These are phyloP conservation scores for Zalaria obscura DNA, from an alignment of 2,329 filamentous ascomycete genomes.

Conservation along the genomic window DNA sequence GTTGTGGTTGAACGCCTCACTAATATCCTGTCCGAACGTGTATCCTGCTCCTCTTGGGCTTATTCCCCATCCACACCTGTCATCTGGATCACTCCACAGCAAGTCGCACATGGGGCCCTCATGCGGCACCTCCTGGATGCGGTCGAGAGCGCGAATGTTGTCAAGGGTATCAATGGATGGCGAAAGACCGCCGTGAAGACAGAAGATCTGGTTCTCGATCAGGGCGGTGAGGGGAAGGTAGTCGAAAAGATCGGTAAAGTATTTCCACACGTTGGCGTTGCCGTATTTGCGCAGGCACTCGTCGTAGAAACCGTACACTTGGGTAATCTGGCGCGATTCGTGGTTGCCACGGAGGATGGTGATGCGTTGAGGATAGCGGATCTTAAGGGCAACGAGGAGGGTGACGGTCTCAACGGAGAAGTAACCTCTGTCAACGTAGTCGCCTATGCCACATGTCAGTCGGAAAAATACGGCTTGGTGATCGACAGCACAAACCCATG, in stretches of 20 bases:
- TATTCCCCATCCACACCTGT: constrained; percentile 51
- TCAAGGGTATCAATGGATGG: constrained; percentile 62
- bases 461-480: not conserved
- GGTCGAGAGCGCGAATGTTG: constrained; percentile 59
- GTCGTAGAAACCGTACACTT: constrained; percentile 68
- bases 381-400: constrained; percentile 90
- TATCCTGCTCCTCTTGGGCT: constrained; percentile 47
- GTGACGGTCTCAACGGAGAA: constrained; percentile 98
- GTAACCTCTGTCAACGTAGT: constrained; percentile 97
- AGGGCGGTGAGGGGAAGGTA: constrained; percentile 61
- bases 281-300: constrained; percentile 66
- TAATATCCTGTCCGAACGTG: constrained; percentile 61
- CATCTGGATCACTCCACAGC: constrained; percentile 63
- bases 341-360: constrained; percentile 63
- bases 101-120: constrained; percentile 66
- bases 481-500: constrained; percentile 56
- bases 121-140: constrained; percentile 63
- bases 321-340: constrained; percentile 63
- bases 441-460: constrained; percentile 42
- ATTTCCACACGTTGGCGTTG: constrained; percentile 67
- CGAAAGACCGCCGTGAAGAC: constrained; percentile 57
- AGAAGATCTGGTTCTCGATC: constrained; percentile 61
- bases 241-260: constrained; percentile 65
- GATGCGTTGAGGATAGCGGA: constrained; percentile 65
- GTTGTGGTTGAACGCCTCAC: constrained; percentile 98